Conservation (phyloP, 2,329 filamentous ascomycete genomes). For the Pseudonectria foliicola region DNA sequence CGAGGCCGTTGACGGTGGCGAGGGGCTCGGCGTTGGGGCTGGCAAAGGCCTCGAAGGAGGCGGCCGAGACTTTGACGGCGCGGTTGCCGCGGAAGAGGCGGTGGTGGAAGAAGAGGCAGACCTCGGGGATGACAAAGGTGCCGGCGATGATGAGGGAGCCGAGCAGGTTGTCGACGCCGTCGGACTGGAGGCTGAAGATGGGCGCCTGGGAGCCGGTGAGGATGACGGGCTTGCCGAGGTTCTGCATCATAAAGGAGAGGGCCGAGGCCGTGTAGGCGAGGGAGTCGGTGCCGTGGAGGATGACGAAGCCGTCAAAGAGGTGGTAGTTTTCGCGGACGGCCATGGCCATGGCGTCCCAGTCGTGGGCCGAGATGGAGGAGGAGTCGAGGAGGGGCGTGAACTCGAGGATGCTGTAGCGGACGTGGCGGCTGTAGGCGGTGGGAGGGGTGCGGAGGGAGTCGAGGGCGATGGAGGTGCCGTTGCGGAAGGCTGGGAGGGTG, state of each 20-base stretch:
- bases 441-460: slow-evolving; percentile 71
- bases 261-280: slow-evolving; percentile 85
- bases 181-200: slow-evolving; percentile 84
- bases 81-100: slow-evolving; percentile 84
- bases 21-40: slow-evolving; percentile 81
- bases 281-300: slow-evolving; percentile 86
- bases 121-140: slow-evolving; percentile 88
- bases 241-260: slow-evolving; percentile 86
- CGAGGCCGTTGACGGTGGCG: slow-evolving; percentile 72
- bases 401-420: slow-evolving; percentile 78
- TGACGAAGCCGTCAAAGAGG: slow-evolving; percentile 83
- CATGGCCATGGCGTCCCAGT: slow-evolving; percentile 77
- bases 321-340: slow-evolving; percentile 81
- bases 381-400: slow-evolving; percentile 82
- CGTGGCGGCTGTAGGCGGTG: slow-evolving; percentile 71
- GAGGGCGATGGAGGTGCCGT: slow-evolving; percentile 44
- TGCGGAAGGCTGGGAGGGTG: slow-evolving; percentile 43
- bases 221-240: slow-evolving; percentile 85
- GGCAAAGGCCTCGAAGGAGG: slow-evolving; percentile 79
- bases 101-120: slow-evolving; percentile 91
- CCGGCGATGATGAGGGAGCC: slow-evolving; percentile 84
- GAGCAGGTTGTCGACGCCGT: slow-evolving; percentile 84
- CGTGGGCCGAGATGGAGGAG: slow-evolving; percentile 77
- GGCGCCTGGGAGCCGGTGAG: slow-evolving; percentile 77
- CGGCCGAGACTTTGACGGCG: slow-evolving; percentile 80